A percentile compares a stretch with the other conserved stretches of the same genome.
These are phyloP conservation scores for Trichosporon coremiiforme DNA, from an alignment of 1,284 basidiomycete genomes.

Conservation along the genomic window DNA sequence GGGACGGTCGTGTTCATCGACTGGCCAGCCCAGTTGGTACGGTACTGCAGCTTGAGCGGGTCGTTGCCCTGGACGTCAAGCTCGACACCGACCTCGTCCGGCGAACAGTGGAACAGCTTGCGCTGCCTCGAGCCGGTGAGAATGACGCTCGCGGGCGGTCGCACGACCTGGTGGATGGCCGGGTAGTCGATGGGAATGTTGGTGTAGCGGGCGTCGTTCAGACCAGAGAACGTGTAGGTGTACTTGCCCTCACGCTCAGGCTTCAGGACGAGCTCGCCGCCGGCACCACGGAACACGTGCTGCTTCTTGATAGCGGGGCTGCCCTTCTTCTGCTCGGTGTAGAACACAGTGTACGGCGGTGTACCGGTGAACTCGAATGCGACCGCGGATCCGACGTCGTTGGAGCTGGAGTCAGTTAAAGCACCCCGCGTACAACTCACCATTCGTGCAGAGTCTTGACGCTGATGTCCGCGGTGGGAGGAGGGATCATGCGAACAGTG, in stretches of 20 bases:
- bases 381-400: conserved; percentile 88
- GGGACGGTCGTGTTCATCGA: conserved; percentile 63
- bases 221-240: conserved; percentile 71
- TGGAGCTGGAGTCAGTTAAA: conserved; percentile 59
- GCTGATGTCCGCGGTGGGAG: conserved; percentile 77
- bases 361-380: conserved; percentile 83
- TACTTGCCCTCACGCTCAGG: conserved; percentile 83
- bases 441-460: conserved; percentile 92
- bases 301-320: conserved; percentile 62
- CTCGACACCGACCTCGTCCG: conserved; percentile 70
- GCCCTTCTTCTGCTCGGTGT: conserved; percentile 72
- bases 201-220: conserved; percentile 84
- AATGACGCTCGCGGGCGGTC: conserved; percentile 73
- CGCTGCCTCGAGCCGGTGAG: conserved; percentile 8
- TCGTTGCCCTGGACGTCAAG: conserved; percentile 73
- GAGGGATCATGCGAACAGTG: conserved; percentile 70
- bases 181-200: conserved; percentile 69
- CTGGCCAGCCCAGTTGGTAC: conserved; percentile 64
- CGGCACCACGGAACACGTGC: conserved; percentile 64
- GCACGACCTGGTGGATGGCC: conserved; percentile 80
- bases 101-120: conserved; percentile 59
- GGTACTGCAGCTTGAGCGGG: conserved; percentile 81
- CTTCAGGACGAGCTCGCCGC: conserved; percentile 81
- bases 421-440: background rate
- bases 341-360: conserved; percentile 83